phyloP scores from a whole-genome alignment of 148 eudicot genomes.

The Polygonum aviculare region DNA sequence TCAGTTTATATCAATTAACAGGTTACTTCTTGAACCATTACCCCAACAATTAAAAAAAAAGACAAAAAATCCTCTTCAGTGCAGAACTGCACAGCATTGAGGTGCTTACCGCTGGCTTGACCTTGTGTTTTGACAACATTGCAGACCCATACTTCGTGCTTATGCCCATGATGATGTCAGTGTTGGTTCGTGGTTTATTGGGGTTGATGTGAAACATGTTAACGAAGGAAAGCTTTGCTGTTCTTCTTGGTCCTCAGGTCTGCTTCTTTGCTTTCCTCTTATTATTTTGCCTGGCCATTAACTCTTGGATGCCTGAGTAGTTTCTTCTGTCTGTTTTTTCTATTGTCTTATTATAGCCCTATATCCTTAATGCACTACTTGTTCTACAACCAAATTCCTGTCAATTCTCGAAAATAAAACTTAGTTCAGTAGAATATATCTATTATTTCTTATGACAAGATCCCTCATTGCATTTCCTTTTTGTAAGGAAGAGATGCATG shows the following conservation, averaged over 20 bases:
- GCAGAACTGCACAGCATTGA: not conserved
- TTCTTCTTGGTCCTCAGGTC: conserved; percentile 81
- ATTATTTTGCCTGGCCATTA: not conserved
- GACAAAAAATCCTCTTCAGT: not conserved
- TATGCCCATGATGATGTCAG: conserved; percentile 91
- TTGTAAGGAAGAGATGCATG: no score
- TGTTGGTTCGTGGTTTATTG: conserved; percentile 90
- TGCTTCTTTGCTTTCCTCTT: conserved; percentile 14
- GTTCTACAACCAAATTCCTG: not conserved
- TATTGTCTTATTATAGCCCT: not conserved
- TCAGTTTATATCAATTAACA: conserved; percentile 71
- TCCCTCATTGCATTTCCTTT: not conserved
- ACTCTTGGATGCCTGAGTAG: not conserved
- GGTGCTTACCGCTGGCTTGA: not conserved
- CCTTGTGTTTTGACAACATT: conserved; percentile 13
- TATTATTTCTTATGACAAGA: not conserved
- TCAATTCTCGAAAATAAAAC: not conserved
- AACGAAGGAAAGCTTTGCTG: conserved; percentile 85
- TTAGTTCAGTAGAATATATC: not conserved
- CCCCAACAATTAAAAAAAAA: not conserved
- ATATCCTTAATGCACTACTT: not conserved
- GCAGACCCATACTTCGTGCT: conserved; percentile 59
- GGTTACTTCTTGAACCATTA: conserved; percentile 28
- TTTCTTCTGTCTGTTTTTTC: not conserved
- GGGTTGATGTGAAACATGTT: conserved; percentile 70